Evolutionary conservation across 148 eudicot genomes (phyloP).

Genomic region (Talinum fruticosum): DNA sequence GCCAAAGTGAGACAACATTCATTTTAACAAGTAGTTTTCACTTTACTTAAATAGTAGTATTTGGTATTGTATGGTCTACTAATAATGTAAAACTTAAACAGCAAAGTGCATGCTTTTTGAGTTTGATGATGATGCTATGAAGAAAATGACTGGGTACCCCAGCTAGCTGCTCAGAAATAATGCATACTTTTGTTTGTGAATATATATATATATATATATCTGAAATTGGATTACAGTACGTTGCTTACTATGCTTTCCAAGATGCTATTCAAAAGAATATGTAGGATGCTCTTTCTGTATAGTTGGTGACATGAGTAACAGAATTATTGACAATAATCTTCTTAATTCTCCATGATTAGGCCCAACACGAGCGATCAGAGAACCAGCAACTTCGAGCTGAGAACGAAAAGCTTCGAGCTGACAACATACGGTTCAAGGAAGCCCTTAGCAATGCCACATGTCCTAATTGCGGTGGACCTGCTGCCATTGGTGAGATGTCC

Average conservation of each 20-base stretch:
- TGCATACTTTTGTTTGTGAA: background rate
- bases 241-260: background rate
- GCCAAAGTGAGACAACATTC: background rate
- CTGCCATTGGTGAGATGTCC: slow-evolving; percentile 92
- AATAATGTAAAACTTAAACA: background rate
- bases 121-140: slow-evolving; percentile 5
- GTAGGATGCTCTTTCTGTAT: slow-evolving; percentile 4
- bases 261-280: background rate
- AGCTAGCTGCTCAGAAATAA: background rate
- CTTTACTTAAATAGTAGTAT: background rate
- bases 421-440: slow-evolving; percentile 87
- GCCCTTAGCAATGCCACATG: slow-evolving; percentile 83
- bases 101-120: background rate
- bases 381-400: slow-evolving; percentile 74
- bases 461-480: slow-evolving; percentile 91
- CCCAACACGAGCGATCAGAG: slow-evolving; percentile 86
- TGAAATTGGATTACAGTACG: slow-evolving; percentile 1
- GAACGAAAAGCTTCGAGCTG: slow-evolving; percentile 86
- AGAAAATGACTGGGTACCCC: slow-evolving; percentile 5
- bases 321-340: background rate
- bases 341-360: slow-evolving; percentile 32
- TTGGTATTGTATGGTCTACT: background rate
- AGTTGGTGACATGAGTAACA: background rate
- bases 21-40: no score
- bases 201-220: no score